These are phyloP conservation scores for Tardiomyces depauwii DNA, from an alignment of 1,139 yeast species.

Conservation along the genomic window DNA sequence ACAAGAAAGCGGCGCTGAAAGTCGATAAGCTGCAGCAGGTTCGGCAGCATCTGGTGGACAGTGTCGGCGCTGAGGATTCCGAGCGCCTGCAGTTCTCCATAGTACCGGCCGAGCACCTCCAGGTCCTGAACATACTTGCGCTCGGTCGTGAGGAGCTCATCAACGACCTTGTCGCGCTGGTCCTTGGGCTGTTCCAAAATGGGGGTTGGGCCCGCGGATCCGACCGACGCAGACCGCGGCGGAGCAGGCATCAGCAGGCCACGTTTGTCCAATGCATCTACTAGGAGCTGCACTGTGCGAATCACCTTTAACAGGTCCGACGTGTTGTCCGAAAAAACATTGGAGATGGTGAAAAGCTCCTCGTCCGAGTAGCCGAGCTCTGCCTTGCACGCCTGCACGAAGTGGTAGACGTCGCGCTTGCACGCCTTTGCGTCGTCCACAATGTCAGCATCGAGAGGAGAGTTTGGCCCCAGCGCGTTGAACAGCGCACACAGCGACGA, in stretches of 20 bases:
- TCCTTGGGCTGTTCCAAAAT: neutral
- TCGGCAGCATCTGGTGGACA: conserved; percentile 78
- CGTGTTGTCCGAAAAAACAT: conserved; percentile 76
- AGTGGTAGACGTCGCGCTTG: conserved; percentile 84
- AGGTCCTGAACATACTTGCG: conserved; percentile 86
- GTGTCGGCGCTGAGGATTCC: conserved; percentile 72
- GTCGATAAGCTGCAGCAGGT: conserved; percentile 71
- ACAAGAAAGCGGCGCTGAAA: conserved; percentile 83
- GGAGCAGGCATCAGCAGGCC: conserved; percentile 9
- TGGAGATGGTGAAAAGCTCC: conserved; percentile 78
- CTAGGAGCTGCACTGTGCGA: conserved; percentile 53
- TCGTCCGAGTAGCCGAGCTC: conserved; percentile 70
- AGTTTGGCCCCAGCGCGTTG: conserved; percentile 39
- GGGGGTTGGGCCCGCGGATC: neutral
- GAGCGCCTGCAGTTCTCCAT: conserved; percentile 50
- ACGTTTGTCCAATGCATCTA: conserved; percentile 29
- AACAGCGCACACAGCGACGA: conserved; percentile 81
- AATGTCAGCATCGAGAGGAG: conserved; percentile 29
- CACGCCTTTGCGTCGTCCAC: conserved; percentile 62
- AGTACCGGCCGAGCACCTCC: conserved; percentile 59
- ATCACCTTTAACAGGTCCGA: conserved; percentile 58
- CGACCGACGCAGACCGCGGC: neutral
- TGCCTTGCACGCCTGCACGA: conserved; percentile 75
- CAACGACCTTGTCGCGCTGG: conserved; percentile 59
- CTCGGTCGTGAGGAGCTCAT: conserved; percentile 81